Evolutionary conservation across 306 rosid species (phyloP), one percentile per base, ranked within the genome.

Genomic region (Pterocarpus macrocarpus): DNA sequence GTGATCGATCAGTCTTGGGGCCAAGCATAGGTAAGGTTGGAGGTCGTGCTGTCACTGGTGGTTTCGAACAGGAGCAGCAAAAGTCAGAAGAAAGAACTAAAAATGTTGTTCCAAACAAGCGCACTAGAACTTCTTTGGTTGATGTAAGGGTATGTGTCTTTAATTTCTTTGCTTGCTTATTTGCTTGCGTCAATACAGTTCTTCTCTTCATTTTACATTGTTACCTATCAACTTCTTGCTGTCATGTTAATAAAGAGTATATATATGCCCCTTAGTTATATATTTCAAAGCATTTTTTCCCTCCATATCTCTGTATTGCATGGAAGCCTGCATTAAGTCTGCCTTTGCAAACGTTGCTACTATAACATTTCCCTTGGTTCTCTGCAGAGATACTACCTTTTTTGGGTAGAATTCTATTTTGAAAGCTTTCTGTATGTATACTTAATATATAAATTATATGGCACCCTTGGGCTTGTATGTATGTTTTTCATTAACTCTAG

Each of bases 51-150:
- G 76, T 83, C 66, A 57, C 86, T 13, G 84, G 92, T 88, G 89
- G 78, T 87, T 91, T 90, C 87, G 99, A 93, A 78, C 88, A 82
- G 71, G 99, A 95, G 84, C 95, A 90, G 86, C 97, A 95, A 86
- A 95, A 93, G 86, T 82, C 90, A 10, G 99, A 95, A 82, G 98
- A 93, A 75, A 80, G 96, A 45, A 81, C 88, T 30, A 93, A 93
- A 88, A 88, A 71, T 84, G 70, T 83, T 88, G 85, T 90, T 69
- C 90, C 98, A 61, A 95, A 88, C 87, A 95, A 93, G 86, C 99
- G 99, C 80, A 88, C 98, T 33, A 90, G 99, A 69, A 95, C 98
- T 89, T 93, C 99, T 68, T 82, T 95, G 91, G 90, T 79, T 75
- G 99, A 95, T 88, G 89, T 70, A 53, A 95, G 93, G 92, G 99